phyloP scores from a whole-genome alignment of 176 grass and related monocot genomes.

The Sorghum bicolor region Sorghum_bicolor_NCBIv3 NC_012879.2:55611001-55611500 shows the following conservation, averaged over 20 bases:
- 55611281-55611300: conserved; percentile 46
- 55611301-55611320: conserved; percentile 2
- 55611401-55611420: too few relatives aligned
- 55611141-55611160: neutral
- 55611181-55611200: too few relatives aligned
- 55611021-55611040: too few relatives aligned
- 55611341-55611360: neutral
- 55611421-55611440: conserved; percentile 46
- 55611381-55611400: neutral
- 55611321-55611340: neutral
- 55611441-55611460: conserved; percentile 93
- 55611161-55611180: neutral
- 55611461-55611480: conserved; percentile 80
- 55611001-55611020: too few relatives aligned
- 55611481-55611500: conserved; percentile 53
- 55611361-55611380: neutral
- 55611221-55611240: too few relatives aligned
- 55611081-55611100: too few relatives aligned
- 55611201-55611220: too few relatives aligned
- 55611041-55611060: too few relatives aligned
- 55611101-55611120: too few relatives aligned
- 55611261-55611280: conserved; percentile 79
- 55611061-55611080: too few relatives aligned
- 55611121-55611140: too few relatives aligned
- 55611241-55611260: neutral